These are phyloP conservation scores for Diversispora eburnea DNA, from an alignment of 192 early-diverging fungal genomes.

Conservation along the genomic window DNA sequence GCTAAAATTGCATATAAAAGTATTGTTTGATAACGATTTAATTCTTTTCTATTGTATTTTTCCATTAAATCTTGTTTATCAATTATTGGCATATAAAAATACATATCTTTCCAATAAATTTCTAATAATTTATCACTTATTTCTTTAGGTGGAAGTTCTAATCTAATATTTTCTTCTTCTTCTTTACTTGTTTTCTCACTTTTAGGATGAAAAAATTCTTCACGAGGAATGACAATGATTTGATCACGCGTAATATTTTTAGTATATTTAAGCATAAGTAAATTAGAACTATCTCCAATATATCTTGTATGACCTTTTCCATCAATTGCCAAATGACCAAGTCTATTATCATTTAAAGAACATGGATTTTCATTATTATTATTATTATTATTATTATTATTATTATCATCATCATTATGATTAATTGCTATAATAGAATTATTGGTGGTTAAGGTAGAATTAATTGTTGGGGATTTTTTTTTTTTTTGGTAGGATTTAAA, in stretches of 20 bases:
- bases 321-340: constrained; percentile 64
- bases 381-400: no score
- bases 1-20: constrained; percentile 60
- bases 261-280: constrained; percentile 65
- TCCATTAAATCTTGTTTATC: constrained; percentile 61
- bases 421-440: no score
- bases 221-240: constrained; percentile 36
- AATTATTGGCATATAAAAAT: constrained; percentile 64
- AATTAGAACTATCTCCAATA: constrained; percentile 68
- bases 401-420: no score
- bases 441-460: no score
- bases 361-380: no score
- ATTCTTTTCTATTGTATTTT: constrained; percentile 41
- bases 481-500: not conserved
- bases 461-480: no score
- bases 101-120: constrained; percentile 59
- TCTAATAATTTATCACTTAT: constrained; percentile 58
- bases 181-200: constrained; percentile 36
- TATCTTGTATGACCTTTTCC: constrained; percentile 69
- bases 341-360: constrained; percentile 36
- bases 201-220: constrained; percentile 23
- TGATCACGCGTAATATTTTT: constrained; percentile 45
- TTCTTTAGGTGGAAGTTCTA: constrained; percentile 60
- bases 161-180: constrained; percentile 39
- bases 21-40: constrained; percentile 38